Conservation (phyloP, 2,329 filamentous ascomycete species). For the Arthrobotrys megalospora region DNA sequence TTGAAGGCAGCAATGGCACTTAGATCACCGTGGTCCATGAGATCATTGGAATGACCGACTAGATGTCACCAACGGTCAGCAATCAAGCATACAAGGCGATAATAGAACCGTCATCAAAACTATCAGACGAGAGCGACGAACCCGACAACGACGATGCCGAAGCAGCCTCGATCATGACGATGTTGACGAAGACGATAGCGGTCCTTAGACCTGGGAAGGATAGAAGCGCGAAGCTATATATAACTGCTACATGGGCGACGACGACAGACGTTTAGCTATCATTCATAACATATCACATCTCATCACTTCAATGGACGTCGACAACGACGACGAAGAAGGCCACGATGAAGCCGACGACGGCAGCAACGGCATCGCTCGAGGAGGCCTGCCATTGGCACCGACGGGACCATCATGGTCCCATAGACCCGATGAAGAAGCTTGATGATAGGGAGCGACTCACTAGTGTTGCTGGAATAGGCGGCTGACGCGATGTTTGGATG, state of each 20-base stretch:
- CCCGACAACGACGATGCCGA: slow-evolving; percentile 40
- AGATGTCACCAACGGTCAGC: slow-evolving; percentile 15
- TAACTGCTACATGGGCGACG: slow-evolving; percentile 5
- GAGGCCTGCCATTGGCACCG: slow-evolving; percentile 30
- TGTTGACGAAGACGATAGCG: neutral
- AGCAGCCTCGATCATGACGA: slow-evolving; percentile 38
- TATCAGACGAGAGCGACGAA: slow-evolving; percentile 20
- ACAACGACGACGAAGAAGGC: slow-evolving; percentile 4
- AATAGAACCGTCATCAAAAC: neutral
- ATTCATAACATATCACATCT: slow-evolving; percentile 14
- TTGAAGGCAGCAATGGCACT: slow-evolving; percentile 59
- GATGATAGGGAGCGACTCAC: slow-evolving; percentile 55
- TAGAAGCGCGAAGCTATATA: slow-evolving; percentile 11
- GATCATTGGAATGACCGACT: slow-evolving; percentile 36
- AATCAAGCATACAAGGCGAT: neutral
- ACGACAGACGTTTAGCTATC: slow-evolving; percentile 24
- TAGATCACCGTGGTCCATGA: slow-evolving; percentile 54
- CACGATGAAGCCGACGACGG: neutral
- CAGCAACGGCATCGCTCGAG: slow-evolving; percentile 1
- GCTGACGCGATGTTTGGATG: slow-evolving; percentile 44
- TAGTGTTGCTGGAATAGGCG: slow-evolving; percentile 56
- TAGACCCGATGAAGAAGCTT: slow-evolving; percentile 26
- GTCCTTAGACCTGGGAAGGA: slow-evolving; percentile 15
- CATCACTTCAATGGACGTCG: slow-evolving; percentile 3
- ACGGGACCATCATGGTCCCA: neutral